Conservation (phyloP, 495 filamentous ascomycete genomes). For the Copromyces sp. region DNA sequence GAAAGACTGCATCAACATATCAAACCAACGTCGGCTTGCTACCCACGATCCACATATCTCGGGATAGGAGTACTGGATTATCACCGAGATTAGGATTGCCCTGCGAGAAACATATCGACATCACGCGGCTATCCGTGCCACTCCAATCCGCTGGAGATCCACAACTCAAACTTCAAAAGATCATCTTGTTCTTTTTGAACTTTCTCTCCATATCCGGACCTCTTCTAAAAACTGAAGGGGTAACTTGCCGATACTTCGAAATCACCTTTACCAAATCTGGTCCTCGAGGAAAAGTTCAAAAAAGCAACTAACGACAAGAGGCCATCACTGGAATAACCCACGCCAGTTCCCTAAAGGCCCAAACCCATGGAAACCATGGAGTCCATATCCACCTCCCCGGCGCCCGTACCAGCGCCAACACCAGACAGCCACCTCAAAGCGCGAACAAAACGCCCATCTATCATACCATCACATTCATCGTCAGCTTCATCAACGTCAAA, state of each 20-base stretch:
- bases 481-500: neutral
- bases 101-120: neutral
- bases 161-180: neutral
- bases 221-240: neutral
- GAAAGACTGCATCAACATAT: neutral
- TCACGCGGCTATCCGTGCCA: neutral
- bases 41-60: neutral
- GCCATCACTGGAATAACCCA: neutral
- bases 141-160: neutral
- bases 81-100: neutral
- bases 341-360: neutral
- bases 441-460: neutral
- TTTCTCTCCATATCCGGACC: neutral
- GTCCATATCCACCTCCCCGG: neutral
- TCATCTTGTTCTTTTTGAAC: neutral
- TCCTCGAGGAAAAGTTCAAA: neutral
- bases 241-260: neutral
- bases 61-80: neutral
- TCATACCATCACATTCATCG: neutral
- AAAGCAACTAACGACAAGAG: neutral
- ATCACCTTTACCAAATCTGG: neutral
- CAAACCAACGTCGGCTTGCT: neutral
- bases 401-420: neutral
- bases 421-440: neutral
- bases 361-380: neutral